phyloP scores from a whole-genome alignment of 768 basidiomycete genomes.

The Trametes sanguinea region DNA sequence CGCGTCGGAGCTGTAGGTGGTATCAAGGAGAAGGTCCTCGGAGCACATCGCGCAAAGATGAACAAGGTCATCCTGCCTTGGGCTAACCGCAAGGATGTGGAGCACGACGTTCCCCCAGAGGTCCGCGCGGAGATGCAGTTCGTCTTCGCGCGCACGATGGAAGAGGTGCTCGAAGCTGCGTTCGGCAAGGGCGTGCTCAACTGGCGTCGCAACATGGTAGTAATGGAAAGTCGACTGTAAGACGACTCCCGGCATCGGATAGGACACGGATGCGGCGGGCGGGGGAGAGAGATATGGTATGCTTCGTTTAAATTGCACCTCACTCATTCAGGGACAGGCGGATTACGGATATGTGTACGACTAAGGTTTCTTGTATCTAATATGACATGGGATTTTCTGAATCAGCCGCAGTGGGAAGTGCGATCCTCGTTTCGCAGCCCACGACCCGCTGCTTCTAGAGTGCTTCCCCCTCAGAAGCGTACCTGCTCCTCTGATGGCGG shows the following conservation, averaged over 20 bases:
- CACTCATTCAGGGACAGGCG: no score
- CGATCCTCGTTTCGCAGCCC: no score
- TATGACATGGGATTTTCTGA: no score
- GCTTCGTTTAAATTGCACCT: no score
- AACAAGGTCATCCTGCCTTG: slow-evolving; percentile 83
- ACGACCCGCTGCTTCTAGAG: no score
- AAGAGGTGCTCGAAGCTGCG: slow-evolving; percentile 80
- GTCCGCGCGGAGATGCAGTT: slow-evolving; percentile 77
- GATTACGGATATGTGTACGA: no score
- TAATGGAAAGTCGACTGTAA: slow-evolving; percentile 58
- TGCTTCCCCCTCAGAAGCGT: neutral
- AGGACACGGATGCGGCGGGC: no score
- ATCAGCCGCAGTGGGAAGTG: neutral
- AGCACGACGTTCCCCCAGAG: slow-evolving; percentile 78
- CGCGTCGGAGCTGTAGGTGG: slow-evolving; percentile 85
- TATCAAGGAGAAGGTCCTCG: slow-evolving; percentile 90
- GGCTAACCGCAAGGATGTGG: slow-evolving; percentile 85
- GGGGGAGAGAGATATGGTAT: no score
- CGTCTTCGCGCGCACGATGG: slow-evolving; percentile 75
- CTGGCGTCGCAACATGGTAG: slow-evolving; percentile 57
- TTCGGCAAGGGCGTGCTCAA: slow-evolving; percentile 70
- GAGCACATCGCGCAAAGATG: slow-evolving; percentile 85
- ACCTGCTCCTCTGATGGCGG: neutral
- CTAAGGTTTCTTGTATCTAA: no score
- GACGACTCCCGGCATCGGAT: no score